Evolutionary conservation across 441 rosid genomes (phyloP), one percentile per base, ranked within the genome.

Genomic region (Erysimum cheiri): DNA sequence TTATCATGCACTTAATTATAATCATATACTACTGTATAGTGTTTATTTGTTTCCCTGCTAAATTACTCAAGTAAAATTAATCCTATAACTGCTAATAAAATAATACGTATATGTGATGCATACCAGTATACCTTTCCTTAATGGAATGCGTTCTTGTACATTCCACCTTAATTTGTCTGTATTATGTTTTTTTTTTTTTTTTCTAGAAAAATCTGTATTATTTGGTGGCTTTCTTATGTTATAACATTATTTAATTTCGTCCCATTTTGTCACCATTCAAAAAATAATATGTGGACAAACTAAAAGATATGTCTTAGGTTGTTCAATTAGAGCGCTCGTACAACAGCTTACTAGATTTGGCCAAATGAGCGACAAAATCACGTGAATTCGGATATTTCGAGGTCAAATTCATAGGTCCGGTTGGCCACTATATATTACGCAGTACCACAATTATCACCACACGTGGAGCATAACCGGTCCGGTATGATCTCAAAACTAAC

Each of bases 121-220:
- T 36, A 37, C 31, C 56, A 43, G 17, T 33, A n/a, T 29, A n/a
- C 46, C 56, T 41, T 22, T 31, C 32, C 32, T 19, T 8, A 37
- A n/a, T 7, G 67, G 33, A 7, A 35, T 67, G 63, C 29, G 35
- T 67, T 26, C 12, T 55, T 48, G 66, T 63, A 63, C 74, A 69
- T 46, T 48, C 74, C 78, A 69, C 71, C 54, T 69, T 31, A 55
- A 41, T 69, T 69, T 75, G 74, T 75, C 71, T 57, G 47, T 63
- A 75, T 75, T 75, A 63, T 69, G 71, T 58, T 63, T 6, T 22
- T 22, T 22, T 22, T 22, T 22, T 22, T 22, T 22, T 22, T n/a
- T n/a, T n/a, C n/a, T n/a, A n/a, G n/a, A n/a, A 22, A 22, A 22
- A 22, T 75, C 71, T 57, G 47, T 63, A 75, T 75, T 75, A 63